These are phyloP conservation scores for Cinnamomum micranthum DNA, from an alignment of 164 flowering plant species.

Conservation along the genomic window DNA sequence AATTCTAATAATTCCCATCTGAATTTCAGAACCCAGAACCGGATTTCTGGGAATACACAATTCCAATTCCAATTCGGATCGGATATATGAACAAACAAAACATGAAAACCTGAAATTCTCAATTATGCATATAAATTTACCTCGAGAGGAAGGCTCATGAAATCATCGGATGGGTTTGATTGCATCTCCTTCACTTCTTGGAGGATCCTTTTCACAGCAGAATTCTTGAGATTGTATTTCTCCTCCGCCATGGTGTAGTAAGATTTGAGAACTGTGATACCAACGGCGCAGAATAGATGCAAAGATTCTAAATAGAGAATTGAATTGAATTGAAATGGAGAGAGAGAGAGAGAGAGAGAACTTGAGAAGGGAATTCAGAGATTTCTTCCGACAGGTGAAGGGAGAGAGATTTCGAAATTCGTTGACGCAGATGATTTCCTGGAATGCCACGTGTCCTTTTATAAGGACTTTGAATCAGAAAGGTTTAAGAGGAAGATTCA, in stretches of 20 bases:
- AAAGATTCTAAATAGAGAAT: neutral
- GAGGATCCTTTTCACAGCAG: conserved; percentile 92
- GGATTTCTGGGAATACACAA: neutral
- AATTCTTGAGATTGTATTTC: conserved; percentile 83
- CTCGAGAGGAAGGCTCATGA: conserved; percentile 96
- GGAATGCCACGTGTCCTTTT: too few species aligned
- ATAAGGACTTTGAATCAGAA: too few species aligned
- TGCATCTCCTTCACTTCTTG: conserved; percentile 99
- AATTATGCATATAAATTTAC: conserved; percentile 21
- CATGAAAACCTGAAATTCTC: too few species aligned
- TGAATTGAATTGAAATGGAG: neutral
- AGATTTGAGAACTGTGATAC: neutral
- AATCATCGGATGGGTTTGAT: conserved; percentile 86
- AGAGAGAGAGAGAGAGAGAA: neutral
- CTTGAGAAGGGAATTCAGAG: neutral
- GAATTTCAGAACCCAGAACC: neutral
- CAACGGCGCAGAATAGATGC: conserved; percentile 6
- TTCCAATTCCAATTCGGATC: neutral
- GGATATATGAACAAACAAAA: too few species aligned
- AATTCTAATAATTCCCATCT: neutral
- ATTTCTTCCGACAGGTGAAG: neutral
- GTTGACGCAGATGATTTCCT: neutral
- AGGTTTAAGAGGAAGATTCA: too few species aligned
- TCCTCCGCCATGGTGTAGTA: conserved; percentile 33
- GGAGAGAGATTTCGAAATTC: neutral